Conservation (phyloP, 352 stramenopile genomes). For the Phytophthora nicotianae region DNA sequence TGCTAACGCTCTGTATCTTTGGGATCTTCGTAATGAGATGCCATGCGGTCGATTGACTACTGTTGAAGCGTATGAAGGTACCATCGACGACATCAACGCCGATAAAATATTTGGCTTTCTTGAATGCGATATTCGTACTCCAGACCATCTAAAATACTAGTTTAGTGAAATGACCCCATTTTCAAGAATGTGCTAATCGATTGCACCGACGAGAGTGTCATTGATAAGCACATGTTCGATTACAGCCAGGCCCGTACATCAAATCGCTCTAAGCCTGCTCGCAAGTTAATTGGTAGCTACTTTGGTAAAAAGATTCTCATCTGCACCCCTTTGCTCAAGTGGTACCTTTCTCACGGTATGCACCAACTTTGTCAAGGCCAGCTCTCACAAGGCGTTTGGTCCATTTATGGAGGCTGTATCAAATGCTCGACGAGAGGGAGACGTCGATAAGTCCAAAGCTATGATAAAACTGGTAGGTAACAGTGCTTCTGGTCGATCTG, state of each 20-base stretch:
- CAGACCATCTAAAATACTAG: neutral
- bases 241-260: neutral
- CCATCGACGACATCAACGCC: too few relatives aligned
- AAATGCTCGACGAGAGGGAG: neutral
- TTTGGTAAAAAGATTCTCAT: too few relatives aligned
- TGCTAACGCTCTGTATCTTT: constrained; percentile 7
- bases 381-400: too few relatives aligned
- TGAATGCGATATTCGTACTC: constrained; percentile 3
- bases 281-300: constrained; percentile 5
- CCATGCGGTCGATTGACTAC: neutral
- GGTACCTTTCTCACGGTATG: too few relatives aligned
- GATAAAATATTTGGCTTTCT: neutral
- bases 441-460: neutral
- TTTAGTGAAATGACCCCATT: neutral
- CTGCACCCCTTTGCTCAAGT: too few relatives aligned
- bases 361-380: too few relatives aligned
- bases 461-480: too few relatives aligned
- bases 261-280: neutral
- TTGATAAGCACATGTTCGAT: neutral
- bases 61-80: too few relatives aligned
- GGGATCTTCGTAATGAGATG: neutral
- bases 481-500: too few relatives aligned
- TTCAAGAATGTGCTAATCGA: too few relatives aligned
- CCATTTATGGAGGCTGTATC: constrained; percentile 3
- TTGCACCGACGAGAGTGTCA: neutral